Evolutionary conservation across 202 grass and related monocot species (phyloP).

Genomic region (Dendrocalamus latiflorus): DNA sequence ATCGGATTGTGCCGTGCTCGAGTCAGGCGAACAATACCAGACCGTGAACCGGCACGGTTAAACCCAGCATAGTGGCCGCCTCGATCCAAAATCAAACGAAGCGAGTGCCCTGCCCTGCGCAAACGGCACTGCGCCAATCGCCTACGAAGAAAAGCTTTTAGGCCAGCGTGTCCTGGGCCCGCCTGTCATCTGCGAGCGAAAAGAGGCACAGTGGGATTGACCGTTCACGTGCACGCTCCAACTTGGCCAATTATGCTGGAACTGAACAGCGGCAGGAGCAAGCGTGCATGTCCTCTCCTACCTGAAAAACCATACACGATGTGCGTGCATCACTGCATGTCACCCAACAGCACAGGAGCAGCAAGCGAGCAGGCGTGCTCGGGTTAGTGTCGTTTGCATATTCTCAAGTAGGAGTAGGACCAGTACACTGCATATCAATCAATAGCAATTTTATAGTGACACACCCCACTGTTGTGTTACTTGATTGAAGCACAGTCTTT

Average conservation of each 20-base stretch:
- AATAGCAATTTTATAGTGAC: neutral
- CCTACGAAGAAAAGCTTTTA: neutral
- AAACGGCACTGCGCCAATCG: neutral
- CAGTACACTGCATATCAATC: neutral
- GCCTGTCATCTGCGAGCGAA: neutral
- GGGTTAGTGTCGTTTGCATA: too few relatives aligned
- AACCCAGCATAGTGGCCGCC: neutral
- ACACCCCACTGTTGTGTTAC: neutral
- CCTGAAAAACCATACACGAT: neutral
- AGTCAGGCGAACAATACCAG: too few relatives aligned
- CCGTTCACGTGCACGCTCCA: constrained; percentile 26
- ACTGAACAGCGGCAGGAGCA: neutral
- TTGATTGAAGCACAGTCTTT: neutral
- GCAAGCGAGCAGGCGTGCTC: neutral
- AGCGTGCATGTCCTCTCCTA: constrained; percentile 12
- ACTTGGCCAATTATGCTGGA: neutral
- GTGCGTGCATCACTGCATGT: neutral
- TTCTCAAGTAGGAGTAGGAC: too few relatives aligned
- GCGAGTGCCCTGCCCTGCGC: neutral
- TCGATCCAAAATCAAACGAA: neutral
- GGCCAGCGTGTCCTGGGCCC: neutral
- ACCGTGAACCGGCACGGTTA: too few relatives aligned
- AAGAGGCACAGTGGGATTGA: neutral
- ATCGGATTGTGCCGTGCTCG: too few relatives aligned
- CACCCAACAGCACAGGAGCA: neutral